Conservation (phyloP, 108 stramenopile species). For the Pseudonitzschia multistriata region DNA sequence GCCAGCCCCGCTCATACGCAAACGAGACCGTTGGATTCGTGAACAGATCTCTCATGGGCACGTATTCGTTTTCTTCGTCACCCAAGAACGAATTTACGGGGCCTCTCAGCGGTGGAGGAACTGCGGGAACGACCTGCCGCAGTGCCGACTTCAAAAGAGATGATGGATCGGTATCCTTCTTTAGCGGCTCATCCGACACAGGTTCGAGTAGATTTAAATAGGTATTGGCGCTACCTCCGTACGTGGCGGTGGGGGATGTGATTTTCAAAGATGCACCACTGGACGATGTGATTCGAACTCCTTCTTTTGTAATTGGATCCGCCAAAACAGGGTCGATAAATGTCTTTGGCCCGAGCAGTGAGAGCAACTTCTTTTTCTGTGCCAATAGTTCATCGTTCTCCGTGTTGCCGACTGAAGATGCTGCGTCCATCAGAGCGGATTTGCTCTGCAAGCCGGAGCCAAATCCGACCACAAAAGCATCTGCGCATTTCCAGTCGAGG, state of each 20-base stretch:
- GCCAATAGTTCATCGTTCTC: constrained; percentile 13
- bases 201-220: constrained; percentile 71
- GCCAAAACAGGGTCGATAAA: constrained; percentile 59
- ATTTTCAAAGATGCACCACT: constrained; percentile 29
- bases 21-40: constrained; percentile 84
- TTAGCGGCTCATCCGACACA: constrained; percentile 16
- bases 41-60: constrained; percentile 77
- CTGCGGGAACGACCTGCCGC: constrained; percentile 39
- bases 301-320: constrained; percentile 76
- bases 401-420: background rate
- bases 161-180: constrained; percentile 13
- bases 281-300: constrained; percentile 33
- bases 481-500: background rate
- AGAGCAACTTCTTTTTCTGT: constrained; percentile 39
- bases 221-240: constrained; percentile 56
- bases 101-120: constrained; percentile 71
- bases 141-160: constrained; percentile 12
- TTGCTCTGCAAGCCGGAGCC: background rate
- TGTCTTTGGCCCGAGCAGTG: constrained; percentile 25
- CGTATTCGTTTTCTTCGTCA: constrained; percentile 21
- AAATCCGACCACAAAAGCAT: background rate
- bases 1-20: constrained; percentile 94
- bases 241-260: constrained; percentile 40
- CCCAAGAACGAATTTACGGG: constrained; percentile 28
- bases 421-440: background rate